These are phyloP conservation scores for Paracorniculantispora psalliotae DNA, from an alignment of 2,329 filamentous ascomycete genomes.

Conservation along the genomic window DNA sequence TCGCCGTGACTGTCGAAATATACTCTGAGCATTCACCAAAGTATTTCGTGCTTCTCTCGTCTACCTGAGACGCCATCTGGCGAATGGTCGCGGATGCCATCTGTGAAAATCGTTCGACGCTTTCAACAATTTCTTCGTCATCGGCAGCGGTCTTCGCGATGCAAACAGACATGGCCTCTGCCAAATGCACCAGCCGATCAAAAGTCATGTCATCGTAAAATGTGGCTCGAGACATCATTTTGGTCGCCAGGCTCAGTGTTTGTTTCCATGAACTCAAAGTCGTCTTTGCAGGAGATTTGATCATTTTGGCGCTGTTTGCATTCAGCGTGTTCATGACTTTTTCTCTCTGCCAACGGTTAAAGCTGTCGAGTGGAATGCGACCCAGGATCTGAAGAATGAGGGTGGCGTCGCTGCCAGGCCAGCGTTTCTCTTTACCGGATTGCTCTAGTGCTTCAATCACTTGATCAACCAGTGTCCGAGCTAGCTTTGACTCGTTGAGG, in stretches of 20 bases:
- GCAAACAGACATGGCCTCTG: slow-evolving; percentile 27
- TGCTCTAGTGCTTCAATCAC: slow-evolving; percentile 26
- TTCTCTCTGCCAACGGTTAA: slow-evolving; percentile 41
- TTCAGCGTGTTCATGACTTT: slow-evolving; percentile 34
- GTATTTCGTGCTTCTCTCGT: slow-evolving; percentile 38
- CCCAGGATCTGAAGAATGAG: slow-evolving; percentile 30
- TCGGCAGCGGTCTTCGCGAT: slow-evolving; percentile 19
- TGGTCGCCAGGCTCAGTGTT: slow-evolving; percentile 42
- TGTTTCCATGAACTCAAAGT: slow-evolving; percentile 29
- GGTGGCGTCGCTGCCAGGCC: slow-evolving; percentile 26
- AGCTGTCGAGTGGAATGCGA: slow-evolving; percentile 32
- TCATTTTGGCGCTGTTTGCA: slow-evolving; percentile 21
- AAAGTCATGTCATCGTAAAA: slow-evolving; percentile 46
- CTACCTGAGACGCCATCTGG: slow-evolving; percentile 41
- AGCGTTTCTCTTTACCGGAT: slow-evolving; percentile 26
- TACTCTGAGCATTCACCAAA: slow-evolving; percentile 27
- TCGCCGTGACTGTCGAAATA: background rate
- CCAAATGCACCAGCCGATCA: slow-evolving; percentile 29
- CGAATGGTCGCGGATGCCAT: slow-evolving; percentile 31
- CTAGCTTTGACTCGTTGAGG: slow-evolving; percentile 29
- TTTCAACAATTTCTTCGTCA: slow-evolving; percentile 25
- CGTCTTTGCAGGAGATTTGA: slow-evolving; percentile 22
- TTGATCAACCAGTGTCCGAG: slow-evolving; percentile 28
- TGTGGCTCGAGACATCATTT: slow-evolving; percentile 46
- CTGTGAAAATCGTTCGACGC: slow-evolving; percentile 28